Evolutionary conservation across 2,329 filamentous ascomycete species (phyloP).

Genomic region (Geosmithia morbida): DNA sequence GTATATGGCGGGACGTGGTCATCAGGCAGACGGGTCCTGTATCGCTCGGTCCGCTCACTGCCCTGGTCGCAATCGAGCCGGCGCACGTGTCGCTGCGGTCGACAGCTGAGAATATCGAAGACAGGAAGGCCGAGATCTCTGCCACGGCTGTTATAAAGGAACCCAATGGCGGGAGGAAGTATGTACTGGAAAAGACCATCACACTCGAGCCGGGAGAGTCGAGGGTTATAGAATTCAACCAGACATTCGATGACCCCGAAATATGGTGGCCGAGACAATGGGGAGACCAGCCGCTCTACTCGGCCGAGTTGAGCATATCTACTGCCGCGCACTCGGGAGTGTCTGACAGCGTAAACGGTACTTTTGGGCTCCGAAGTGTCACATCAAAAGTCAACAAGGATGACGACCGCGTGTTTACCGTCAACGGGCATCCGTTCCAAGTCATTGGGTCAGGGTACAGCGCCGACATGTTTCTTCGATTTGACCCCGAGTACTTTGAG

Average conservation of each 20-base stretch:
- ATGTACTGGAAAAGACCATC: slow-evolving; percentile 15
- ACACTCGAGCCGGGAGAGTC: slow-evolving; percentile 20
- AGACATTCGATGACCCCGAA: slow-evolving; percentile 24
- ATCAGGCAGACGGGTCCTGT: slow-evolving; percentile 39
- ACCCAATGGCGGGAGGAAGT: slow-evolving; percentile 9
- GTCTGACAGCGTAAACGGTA: slow-evolving; percentile 11
- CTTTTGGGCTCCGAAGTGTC: slow-evolving; percentile 20
- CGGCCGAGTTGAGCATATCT: slow-evolving; percentile 12
- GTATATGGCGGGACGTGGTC: slow-evolving; percentile 45
- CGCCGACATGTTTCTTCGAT: slow-evolving; percentile 47
- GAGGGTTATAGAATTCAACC: slow-evolving; percentile 18
- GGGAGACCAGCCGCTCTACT: slow-evolving; percentile 41
- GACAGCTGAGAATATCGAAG: slow-evolving; percentile 23
- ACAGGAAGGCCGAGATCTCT: slow-evolving; percentile 19
- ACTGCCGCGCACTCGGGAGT: slow-evolving; percentile 10
- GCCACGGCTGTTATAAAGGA: slow-evolving; percentile 19
- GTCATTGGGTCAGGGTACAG: slow-evolving; percentile 47
- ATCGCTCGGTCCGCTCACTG: slow-evolving; percentile 25
- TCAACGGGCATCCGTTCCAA: slow-evolving; percentile 44
- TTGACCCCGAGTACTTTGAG: slow-evolving; percentile 29
- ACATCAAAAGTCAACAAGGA: slow-evolving; percentile 31
- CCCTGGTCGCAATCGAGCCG: slow-evolving; percentile 25
- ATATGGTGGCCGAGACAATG: slow-evolving; percentile 50
- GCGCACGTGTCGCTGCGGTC: slow-evolving; percentile 23
- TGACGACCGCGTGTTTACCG: slow-evolving; percentile 38